phyloP scores from a whole-genome alignment of 1,284 basidiomycete species.

The Rhodotorula glutinis region DNA sequence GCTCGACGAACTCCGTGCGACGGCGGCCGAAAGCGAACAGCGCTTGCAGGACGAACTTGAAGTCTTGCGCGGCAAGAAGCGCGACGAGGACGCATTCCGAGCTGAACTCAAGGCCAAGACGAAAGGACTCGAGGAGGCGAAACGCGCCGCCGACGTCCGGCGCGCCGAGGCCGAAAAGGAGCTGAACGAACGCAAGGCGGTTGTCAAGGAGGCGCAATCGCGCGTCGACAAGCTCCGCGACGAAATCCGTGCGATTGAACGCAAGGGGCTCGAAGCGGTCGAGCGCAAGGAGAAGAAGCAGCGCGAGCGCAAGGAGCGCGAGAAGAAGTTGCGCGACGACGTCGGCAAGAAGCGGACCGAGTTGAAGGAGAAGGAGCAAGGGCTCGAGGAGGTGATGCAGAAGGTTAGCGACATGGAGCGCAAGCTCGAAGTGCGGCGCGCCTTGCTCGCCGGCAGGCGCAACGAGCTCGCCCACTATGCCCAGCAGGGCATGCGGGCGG shows the following conservation, averaged over 20 bases:
- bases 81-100: constrained; percentile 74
- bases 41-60: constrained; percentile 70
- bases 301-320: constrained; percentile 47
- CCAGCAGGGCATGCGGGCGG: constrained; percentile 9
- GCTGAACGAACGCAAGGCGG: constrained; percentile 64
- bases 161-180: constrained; percentile 84
- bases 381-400: constrained; percentile 60
- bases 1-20: constrained; percentile 62
- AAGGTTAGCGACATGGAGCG: constrained; percentile 68
- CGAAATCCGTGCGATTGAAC: constrained; percentile 64
- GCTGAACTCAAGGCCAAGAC: constrained; percentile 74
- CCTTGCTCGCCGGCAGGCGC: constrained; percentile 32
- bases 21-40: constrained; percentile 57
- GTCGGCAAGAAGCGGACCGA: constrained; percentile 45
- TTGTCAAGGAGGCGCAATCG: constrained; percentile 63
- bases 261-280: constrained; percentile 47
- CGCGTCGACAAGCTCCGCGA: constrained; percentile 65
- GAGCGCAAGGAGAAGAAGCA: constrained; percentile 58
- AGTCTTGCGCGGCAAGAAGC: constrained; percentile 69
- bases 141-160: constrained; percentile 71
- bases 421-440: constrained; percentile 42
- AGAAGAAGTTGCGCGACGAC: constrained; percentile 45
- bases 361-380: constrained; percentile 47
- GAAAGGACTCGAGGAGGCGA: constrained; percentile 80
- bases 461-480: constrained; percentile 30